phyloP scores from a whole-genome alignment of 441 rosid species.

The Pelargonium fulgidum region DNA sequence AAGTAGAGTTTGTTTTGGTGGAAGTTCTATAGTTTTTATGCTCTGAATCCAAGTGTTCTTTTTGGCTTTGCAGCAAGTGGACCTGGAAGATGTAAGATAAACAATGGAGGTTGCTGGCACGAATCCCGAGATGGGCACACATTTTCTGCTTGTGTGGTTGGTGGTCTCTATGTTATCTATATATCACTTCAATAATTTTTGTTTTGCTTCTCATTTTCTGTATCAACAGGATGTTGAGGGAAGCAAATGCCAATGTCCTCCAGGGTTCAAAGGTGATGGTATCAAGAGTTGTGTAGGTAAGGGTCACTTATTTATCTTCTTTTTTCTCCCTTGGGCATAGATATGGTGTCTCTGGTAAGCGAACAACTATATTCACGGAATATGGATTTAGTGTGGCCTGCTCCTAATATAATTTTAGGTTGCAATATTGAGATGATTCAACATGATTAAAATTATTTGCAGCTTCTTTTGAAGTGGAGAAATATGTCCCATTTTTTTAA shows the following conservation, averaged over 20 bases:
- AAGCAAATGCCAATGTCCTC: conserved; percentile 73
- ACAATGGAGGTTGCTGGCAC: conserved; percentile 96
- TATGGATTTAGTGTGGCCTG: not conserved
- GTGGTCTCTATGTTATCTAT: conserved; percentile 21
- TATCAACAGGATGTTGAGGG: conserved; percentile 51
- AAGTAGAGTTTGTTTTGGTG: not conserved
- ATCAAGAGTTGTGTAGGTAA: conserved; percentile 70
- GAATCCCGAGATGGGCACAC: conserved; percentile 55
- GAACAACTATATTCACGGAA: not conserved
- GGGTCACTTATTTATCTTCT: conserved; percentile 15
- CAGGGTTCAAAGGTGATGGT: conserved; percentile 82
- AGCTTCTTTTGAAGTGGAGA: conserved; percentile 1
- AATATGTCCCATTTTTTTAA: not conserved
- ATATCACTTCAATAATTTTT: conserved; percentile 8
- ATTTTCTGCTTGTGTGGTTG: conserved; percentile 79
- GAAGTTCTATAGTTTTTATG: not conserved
- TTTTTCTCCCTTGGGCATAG: not conserved
- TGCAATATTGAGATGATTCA: not conserved
- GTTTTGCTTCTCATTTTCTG: conserved; percentile 20
- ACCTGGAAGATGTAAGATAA: conserved; percentile 82
- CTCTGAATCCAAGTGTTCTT: not conserved
- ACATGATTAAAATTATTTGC: not conserved
- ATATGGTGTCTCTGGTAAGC: not conserved
- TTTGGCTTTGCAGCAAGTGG: conserved; percentile 58
- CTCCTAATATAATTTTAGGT: not conserved